These are phyloP conservation scores for Arthrobotrys entomopaga DNA, from an alignment of 2,329 filamentous ascomycete species.

Conservation along the genomic window DNA sequence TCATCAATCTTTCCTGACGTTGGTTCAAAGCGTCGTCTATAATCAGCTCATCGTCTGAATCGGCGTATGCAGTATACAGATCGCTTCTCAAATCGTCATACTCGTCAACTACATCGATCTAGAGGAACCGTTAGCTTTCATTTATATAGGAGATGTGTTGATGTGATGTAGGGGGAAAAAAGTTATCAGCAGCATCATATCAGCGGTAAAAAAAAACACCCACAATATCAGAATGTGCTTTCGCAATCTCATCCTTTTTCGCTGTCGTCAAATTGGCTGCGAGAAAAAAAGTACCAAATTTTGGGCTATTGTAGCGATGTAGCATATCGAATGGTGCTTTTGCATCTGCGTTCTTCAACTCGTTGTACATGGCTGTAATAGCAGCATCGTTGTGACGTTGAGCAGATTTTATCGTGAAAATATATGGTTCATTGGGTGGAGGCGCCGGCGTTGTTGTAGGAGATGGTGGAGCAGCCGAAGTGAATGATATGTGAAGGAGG, in stretches of 20 bases:
- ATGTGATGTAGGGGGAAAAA: not conserved
- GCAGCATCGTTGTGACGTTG: not conserved
- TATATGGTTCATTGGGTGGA: conserved; percentile 9
- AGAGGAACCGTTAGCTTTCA: not conserved
- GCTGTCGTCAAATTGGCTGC: conserved; percentile 11
- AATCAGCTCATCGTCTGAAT: not conserved
- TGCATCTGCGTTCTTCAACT: not conserved
- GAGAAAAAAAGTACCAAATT: conserved; percentile 22
- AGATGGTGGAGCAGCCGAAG: conserved; percentile 1
- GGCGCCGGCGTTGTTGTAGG: not conserved
- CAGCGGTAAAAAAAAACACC: not conserved
- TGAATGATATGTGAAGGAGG: not conserved
- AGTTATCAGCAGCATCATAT: not conserved
- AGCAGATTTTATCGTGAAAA: conserved; percentile 16
- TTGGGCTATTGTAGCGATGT: conserved; percentile 1
- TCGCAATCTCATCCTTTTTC: not conserved
- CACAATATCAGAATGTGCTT: conserved; percentile 17
- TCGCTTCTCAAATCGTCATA: conserved; percentile 1
- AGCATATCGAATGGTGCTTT: not conserved
- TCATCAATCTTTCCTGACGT: conserved; percentile 40
- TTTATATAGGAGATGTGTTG: too few species aligned
- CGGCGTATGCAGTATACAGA: conserved; percentile 21
- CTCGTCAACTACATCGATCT: conserved; percentile 10
- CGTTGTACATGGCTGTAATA: not conserved
- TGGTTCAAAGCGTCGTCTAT: conserved; percentile 16